Base-by-base conservation (phyloP, 2,329 filamentous ascomycete genomes). In the Botrytis byssoidea region DNA sequence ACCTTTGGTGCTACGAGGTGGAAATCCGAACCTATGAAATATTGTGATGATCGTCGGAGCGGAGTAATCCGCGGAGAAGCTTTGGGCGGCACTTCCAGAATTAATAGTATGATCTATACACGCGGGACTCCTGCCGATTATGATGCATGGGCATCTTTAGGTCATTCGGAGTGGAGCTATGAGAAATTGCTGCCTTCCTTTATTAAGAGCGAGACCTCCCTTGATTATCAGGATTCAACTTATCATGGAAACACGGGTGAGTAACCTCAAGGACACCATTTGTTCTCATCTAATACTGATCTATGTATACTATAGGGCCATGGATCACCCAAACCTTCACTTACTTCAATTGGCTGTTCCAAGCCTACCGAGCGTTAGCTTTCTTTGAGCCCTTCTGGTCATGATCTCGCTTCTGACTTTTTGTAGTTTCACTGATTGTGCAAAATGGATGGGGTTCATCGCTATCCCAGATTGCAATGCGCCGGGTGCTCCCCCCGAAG, bases 151-250 rank as follows among this genome's bases (percentile, higher is more conserved):
- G 81, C 81, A 51, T 78, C 79, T 4, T 77, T 88, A 1, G 86
- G 85, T 0, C 85, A 85, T 57, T 77, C 82, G 0, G 85, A 83
- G 4, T 86, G 84, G 83, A 80, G 79, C 22, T 86, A 83, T 80
- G 79, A 83, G 29, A 77, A 76, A n/a, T 75, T 86, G 18, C 77
- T 82, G 0, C 84, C 82, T 0, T 85, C 85, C 71, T 82, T 85
- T 70, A 80, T 80, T n/a, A 84, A 84, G 81, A 63, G 66, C 14
- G 72, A 73, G 66, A 65, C 35, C 2, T 60, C 42, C 3, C 42
- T 70, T 16, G 57, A 73, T 12, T 32, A 70, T 25, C 9, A 18
- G 14, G 20, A 73, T 8, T 64, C 66, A 25, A 20, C 6, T n/a
- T 32, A 70, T 35, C 72, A 67, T 64, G 57, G 72, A 35, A 37